Evolutionary conservation across 2,329 filamentous ascomycete genomes (phyloP), one percentile per base, ranked within the genome.

Genomic region (Ascosphaera apis): DNA sequence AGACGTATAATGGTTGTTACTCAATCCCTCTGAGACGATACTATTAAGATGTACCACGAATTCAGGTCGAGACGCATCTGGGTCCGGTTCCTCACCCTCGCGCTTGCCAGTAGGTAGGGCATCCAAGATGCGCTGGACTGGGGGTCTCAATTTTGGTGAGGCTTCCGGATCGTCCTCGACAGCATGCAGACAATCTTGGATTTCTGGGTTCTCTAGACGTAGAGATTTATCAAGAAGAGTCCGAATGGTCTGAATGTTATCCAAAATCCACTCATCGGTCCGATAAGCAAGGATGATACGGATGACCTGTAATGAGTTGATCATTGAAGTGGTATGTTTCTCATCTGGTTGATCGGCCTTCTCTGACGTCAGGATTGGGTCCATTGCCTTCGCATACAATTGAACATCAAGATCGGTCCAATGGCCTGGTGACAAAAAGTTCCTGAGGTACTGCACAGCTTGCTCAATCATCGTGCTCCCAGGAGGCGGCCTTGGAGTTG

Each of bases 391-490:
- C 3, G 79, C 76, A 47, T 93, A 88, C 43, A 95, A 64, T 47
- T 95, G 86, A 15, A 95, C 66, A 35, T 93, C 83, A 23, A 93
- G 62, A 48, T 95, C 84, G 25, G 74, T 77, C 91, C 88, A 98
- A 48, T 84, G 83, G 27, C 76, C 72, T 12, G 81, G 75, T 39
- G 86, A 82, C 16, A 98, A 63, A 27, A 98, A 66, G 47, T 88
- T 83, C 45, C 79, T 71, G 15, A 98, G 65, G 35, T 95, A 63
- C 15, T 74, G 65, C 47, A 95, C 69, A 1, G 83, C 76, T 54
- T 82, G 91, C 54, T 77, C 81, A 53, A 82, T 79, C 45, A 91
- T 75, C 39, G n/a, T 30, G 9, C 9, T 30, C 27, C 27, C 27
- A 4, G 27, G 9, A 12, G 12, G 5, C 4, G 27, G 27, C n/a